A percentile compares a stretch with the other conserved stretches of the same genome.
Conservation (phyloP, 2,329 filamentous ascomycete genomes). For the Herpotrichia juniperi region DNA sequence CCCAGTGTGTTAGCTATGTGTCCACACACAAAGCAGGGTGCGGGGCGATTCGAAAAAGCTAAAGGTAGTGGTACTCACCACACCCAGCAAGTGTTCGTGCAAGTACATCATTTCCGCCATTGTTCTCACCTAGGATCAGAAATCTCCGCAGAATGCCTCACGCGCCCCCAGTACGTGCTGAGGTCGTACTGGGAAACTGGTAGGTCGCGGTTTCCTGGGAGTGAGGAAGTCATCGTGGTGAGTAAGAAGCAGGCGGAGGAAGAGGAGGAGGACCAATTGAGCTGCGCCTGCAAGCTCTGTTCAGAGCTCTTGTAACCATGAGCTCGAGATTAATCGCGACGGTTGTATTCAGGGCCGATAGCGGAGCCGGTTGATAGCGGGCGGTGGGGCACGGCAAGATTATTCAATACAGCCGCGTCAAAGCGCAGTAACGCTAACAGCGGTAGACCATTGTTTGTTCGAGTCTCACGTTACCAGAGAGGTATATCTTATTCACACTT, state of each 20-base stretch:
- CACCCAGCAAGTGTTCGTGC: slow-evolving; percentile 27
- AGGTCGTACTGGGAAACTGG: slow-evolving; percentile 93
- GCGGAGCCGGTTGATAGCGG: too few relatives aligned
- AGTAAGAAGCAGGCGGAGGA: not conserved
- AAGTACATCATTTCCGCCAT: slow-evolving; percentile 21
- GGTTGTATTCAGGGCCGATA: not conserved
- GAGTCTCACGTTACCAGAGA: too few relatives aligned
- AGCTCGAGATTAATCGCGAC: not conserved
- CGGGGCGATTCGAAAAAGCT: slow-evolving; percentile 9
- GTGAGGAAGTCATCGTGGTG: slow-evolving; percentile 62
- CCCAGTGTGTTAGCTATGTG: not conserved
- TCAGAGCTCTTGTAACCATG: not conserved
- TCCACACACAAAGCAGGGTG: not conserved
- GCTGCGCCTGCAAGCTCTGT: not conserved
- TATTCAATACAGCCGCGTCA: too few relatives aligned
- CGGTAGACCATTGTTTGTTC: too few relatives aligned
- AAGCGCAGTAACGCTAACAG: too few relatives aligned
- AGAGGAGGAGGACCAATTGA: not conserved
- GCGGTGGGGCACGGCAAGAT: too few relatives aligned
- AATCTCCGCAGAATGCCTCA: slow-evolving; percentile 85
- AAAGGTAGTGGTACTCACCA: slow-evolving; percentile 47
- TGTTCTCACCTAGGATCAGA: slow-evolving; percentile 89
- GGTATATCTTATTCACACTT: too few relatives aligned
- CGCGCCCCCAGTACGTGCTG: slow-evolving; percentile 91
- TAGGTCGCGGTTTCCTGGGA: slow-evolving; percentile 75